These are phyloP conservation scores for Mycosarcoma maydis DNA, from an alignment of 1,284 basidiomycete species.

Conservation along the genomic window DNA sequence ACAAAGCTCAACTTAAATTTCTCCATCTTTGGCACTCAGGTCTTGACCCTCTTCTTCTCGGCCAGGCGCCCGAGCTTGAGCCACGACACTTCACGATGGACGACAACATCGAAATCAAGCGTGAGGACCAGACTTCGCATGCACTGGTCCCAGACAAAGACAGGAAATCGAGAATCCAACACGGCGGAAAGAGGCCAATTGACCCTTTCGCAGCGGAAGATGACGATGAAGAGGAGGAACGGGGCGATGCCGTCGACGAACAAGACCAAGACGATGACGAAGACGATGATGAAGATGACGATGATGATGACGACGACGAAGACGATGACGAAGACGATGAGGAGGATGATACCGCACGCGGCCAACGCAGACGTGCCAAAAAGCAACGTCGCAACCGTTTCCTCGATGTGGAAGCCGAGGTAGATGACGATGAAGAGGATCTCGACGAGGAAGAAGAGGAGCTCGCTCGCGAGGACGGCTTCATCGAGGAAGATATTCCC, in stretches of 20 bases:
- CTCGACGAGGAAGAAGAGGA: conserved; percentile 66
- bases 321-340: conserved; percentile 57
- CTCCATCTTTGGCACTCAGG: neutral
- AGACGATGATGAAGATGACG: conserved; percentile 59
- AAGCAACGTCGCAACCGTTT: conserved; percentile 74
- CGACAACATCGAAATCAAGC: conserved; percentile 37
- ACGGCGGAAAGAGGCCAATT: conserved; percentile 31
- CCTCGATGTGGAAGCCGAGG: conserved; percentile 91
- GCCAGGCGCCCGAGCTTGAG: conserved; percentile 11
- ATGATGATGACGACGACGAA: conserved; percentile 60
- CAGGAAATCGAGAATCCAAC: conserved; percentile 16
- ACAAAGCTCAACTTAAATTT: neutral
- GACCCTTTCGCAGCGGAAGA: conserved; percentile 49
- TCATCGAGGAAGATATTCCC: conserved; percentile 76
- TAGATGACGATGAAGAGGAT: conserved; percentile 74
- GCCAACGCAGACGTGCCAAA: conserved; percentile 42
- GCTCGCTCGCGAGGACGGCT: conserved; percentile 71
- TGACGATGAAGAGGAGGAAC: conserved; percentile 45
- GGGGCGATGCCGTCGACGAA: conserved; percentile 52
- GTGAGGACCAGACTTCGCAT: conserved; percentile 9
- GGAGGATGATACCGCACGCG: conserved; percentile 44
- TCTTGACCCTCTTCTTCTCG: neutral
- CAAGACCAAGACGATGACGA: conserved; percentile 59
- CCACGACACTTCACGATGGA: conserved; percentile 13
- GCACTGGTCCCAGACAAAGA: neutral